Base-by-base conservation (phyloP, 2,329 filamentous ascomycete species). In the Stagonosporopsis tanaceti region DNA sequence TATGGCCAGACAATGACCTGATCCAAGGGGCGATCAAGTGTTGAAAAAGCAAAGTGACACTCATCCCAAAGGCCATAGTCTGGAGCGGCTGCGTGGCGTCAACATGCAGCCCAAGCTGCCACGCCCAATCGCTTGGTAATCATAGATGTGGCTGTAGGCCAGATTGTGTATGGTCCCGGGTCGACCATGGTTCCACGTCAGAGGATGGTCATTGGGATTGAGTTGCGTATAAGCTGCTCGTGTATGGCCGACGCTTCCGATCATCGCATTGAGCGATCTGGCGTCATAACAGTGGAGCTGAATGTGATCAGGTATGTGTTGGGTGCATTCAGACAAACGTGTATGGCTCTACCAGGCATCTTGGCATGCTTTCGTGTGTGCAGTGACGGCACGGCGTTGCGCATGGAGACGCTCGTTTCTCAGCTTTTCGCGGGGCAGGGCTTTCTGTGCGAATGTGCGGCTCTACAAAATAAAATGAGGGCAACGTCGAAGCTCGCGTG, bases 401-500 rank as follows among this genome's bases (percentile, higher is more conserved):
- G 25, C 15, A 27, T 47, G 25, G 35, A 30, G 25, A 12, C 14
- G 40, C 41, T 51, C 9, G 15, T 48, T n/a, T 4, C 42, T 32
- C 35, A 50, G 52, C 51, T 40, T 11, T 42, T 32, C 6, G 35
- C 25, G 25, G 27, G 24, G 27, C 53, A 35, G 28, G 20, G 38
- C 11, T n/a, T 15, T 15, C 15, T 37, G 14, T 30, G 48, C 34
- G 20, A 34, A 50, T 25, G 51, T 56, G 50, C 53, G 39, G 50
- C 50, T 62, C 47, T 12, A 42, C 60, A 58, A 58, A 60, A 56
- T 9, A 60, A 60, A 24, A n/a, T 17, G 9, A 37, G 27, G 22
- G 27, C 40, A 55, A 56, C 37, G 30, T 56, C 57, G 48, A 52
- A 44, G 32, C 41, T 60, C 57, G 51, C 53, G 41, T 58, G 53